These are phyloP conservation scores for Xylaria sp. DNA, from an alignment of 2,329 filamentous ascomycete species.

Conservation along the genomic window DNA sequence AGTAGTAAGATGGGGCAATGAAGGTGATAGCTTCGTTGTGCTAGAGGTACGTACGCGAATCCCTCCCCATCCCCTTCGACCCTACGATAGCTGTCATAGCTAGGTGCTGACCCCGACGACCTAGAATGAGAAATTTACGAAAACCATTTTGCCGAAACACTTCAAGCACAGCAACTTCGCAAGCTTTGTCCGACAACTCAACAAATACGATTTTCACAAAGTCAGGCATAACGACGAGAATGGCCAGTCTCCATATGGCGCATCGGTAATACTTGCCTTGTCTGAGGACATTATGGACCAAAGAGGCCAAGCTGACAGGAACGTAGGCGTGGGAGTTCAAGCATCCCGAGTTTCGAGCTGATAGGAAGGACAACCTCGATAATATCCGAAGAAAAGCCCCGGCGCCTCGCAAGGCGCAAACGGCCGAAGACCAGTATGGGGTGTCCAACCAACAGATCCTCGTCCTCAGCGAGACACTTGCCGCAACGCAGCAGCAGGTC, in stretches of 20 bases:
- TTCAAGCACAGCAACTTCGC: constrained; percentile 87
- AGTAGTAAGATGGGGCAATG: constrained; percentile 93
- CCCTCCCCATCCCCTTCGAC: constrained; percentile 1
- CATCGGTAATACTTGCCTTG: constrained; percentile 62
- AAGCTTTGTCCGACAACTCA: constrained; percentile 76
- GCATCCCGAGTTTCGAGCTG: constrained; percentile 92
- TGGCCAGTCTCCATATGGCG: constrained; percentile 78
- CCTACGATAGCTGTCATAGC: not conserved
- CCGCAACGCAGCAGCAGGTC: constrained; percentile 90
- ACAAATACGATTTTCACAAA: constrained; percentile 85
- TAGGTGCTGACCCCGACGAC: constrained; percentile 22
- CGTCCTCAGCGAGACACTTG: constrained; percentile 82
- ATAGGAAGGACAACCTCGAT: constrained; percentile 94
- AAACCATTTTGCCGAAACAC: constrained; percentile 79
- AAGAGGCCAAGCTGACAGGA: constrained; percentile 33
- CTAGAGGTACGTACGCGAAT: constrained; percentile 70
- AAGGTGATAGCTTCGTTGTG: constrained; percentile 95
- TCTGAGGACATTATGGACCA: constrained; percentile 20
- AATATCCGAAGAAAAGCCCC: constrained; percentile 96
- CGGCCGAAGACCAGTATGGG: constrained; percentile 68
- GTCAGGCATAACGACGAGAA: constrained; percentile 89
- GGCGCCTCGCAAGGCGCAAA: constrained; percentile 75
- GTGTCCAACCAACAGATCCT: constrained; percentile 85
- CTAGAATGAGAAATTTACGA: constrained; percentile 91
- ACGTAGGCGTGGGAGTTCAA: constrained; percentile 90